Evolutionary conservation across 2,329 filamentous ascomycete species (phyloP).

Genomic region (Elsinoe necatrix): DNA sequence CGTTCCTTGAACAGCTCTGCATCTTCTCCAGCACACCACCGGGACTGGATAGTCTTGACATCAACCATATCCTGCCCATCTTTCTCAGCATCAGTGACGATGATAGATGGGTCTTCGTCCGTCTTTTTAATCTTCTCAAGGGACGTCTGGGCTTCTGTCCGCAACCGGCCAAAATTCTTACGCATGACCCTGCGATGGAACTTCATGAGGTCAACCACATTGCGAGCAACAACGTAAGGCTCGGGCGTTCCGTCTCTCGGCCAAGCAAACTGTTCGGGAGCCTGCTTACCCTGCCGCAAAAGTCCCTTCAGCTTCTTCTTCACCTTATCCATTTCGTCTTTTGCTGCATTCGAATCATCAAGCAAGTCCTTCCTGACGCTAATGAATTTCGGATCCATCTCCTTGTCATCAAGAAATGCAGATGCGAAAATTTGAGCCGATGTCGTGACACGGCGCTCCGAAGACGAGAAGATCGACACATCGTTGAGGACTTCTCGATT

Average conservation of each 20-base stretch:
- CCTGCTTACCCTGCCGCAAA: constrained; percentile 82
- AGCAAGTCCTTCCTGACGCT: constrained; percentile 87
- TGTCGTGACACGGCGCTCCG: constrained; percentile 85
- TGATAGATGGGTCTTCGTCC: constrained; percentile 7
- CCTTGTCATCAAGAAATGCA: constrained; percentile 79
- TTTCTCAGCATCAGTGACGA: neutral
- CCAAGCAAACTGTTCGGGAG: constrained; percentile 96
- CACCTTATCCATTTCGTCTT: constrained; percentile 98
- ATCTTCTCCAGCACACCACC: constrained; percentile 96
- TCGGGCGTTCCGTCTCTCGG: constrained; percentile 85
- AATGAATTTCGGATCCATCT: constrained; percentile 77
- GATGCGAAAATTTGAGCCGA: constrained; percentile 94
- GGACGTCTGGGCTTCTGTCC: constrained; percentile 54
- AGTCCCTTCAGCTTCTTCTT: constrained; percentile 98
- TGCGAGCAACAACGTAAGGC: constrained; percentile 82
- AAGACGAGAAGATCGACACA: constrained; percentile 91
- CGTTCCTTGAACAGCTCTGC: constrained; percentile 89
- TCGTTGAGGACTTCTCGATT: constrained; percentile 88
- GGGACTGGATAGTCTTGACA: constrained; percentile 57
- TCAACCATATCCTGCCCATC: neutral
- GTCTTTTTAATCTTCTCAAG: constrained; percentile 44
- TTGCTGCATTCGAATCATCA: constrained; percentile 95
- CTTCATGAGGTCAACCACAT: constrained; percentile 93
- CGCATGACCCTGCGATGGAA: constrained; percentile 95
- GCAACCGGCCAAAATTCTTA: constrained; percentile 75